phyloP scores from a whole-genome alignment of 2,329 filamentous ascomycete species.

The Epichloe amarillans region DNA sequence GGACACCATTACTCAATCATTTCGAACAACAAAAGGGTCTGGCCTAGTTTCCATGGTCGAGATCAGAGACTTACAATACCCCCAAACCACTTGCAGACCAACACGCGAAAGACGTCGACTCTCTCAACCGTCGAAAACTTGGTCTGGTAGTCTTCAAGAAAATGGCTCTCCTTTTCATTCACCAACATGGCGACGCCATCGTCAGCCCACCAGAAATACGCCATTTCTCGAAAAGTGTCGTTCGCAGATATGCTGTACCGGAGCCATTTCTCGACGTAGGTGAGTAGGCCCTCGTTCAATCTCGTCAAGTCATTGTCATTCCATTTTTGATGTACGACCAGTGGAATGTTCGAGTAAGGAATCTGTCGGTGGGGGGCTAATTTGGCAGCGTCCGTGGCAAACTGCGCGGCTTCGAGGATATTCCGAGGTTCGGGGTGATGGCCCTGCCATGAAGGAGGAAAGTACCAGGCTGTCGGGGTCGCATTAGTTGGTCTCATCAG shows the following conservation, averaged over 20 bases:
- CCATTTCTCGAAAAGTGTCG: conserved; percentile 8
- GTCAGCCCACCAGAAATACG: conserved; percentile 14
- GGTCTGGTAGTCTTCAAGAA: conserved; percentile 7
- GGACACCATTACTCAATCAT: no score
- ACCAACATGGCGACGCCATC: conserved; percentile 10
- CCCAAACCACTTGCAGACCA: conserved; percentile 13
- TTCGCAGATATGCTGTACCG: conserved; percentile 4
- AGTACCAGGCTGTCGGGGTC: conserved; percentile 10
- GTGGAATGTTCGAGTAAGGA: conserved; percentile 13
- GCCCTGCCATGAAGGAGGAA: conserved; percentile 11
- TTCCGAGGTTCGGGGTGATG: conserved; percentile 6
- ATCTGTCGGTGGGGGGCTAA: conserved; percentile 7
- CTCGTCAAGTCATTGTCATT: conserved; percentile 7
- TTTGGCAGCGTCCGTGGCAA: conserved; percentile 10
- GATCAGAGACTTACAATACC: conserved; percentile 10
- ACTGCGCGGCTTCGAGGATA: conserved; percentile 11
- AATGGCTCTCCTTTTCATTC: conserved; percentile 8
- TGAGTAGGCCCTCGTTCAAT: conserved; percentile 10
- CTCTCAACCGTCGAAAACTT: conserved; percentile 11
- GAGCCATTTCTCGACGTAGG: conserved; percentile 13
- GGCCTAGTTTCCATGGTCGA: neutral
- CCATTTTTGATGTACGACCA: conserved; percentile 13
- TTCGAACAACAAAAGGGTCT: no score
- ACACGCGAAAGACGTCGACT: conserved; percentile 13
- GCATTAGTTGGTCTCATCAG: neutral